Conservation (phyloP, 192 early-diverging fungal species). For the Martensiomyces pterosporus region DNA sequence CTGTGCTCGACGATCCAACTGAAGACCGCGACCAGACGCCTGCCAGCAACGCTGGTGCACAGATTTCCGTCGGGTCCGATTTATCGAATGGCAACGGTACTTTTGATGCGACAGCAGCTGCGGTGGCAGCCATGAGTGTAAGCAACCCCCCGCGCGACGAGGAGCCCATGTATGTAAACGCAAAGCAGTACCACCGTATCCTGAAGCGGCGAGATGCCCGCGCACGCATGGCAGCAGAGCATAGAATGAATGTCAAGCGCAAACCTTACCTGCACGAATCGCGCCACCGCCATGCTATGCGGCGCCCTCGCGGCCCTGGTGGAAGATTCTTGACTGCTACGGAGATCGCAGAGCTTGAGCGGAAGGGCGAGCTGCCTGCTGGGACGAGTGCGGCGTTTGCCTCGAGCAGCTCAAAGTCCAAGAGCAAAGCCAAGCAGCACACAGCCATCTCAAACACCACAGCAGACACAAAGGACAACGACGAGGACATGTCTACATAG, state of each 20-base stretch:
- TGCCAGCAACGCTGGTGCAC: constrained; percentile 17
- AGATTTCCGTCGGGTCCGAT: constrained; percentile 15
- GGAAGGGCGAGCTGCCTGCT: constrained; percentile 11
- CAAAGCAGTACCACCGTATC: constrained; percentile 91
- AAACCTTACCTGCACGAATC: constrained; percentile 88
- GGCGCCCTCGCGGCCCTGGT: constrained; percentile 84
- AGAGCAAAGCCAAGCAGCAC: constrained; percentile 21
- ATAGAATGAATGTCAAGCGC: constrained; percentile 57
- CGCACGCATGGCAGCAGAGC: constrained; percentile 65
- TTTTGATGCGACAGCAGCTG: constrained; percentile 46
- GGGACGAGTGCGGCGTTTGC: constrained; percentile 39
- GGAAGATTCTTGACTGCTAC: constrained; percentile 78
- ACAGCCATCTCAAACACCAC: too few species aligned
- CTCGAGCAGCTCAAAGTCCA: constrained; percentile 25
- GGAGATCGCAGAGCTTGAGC: constrained; percentile 57
- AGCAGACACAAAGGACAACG: too few species aligned
- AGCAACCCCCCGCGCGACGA: constrained; percentile 53
- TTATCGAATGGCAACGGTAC: constrained; percentile 8
- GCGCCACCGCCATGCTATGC: constrained; percentile 89
- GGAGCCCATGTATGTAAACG: constrained; percentile 89
- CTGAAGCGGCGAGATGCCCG: constrained; percentile 82
- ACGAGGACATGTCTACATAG: too few species aligned
- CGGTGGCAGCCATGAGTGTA: constrained; percentile 44
- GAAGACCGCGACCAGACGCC: constrained; percentile 20
- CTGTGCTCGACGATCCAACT: constrained; percentile 22